A percentile compares a stretch with the other conserved stretches of the same genome.
phyloP scores from a whole-genome alignment of 495 filamentous ascomycete species.

The Margaritispora aquatica region DNA sequence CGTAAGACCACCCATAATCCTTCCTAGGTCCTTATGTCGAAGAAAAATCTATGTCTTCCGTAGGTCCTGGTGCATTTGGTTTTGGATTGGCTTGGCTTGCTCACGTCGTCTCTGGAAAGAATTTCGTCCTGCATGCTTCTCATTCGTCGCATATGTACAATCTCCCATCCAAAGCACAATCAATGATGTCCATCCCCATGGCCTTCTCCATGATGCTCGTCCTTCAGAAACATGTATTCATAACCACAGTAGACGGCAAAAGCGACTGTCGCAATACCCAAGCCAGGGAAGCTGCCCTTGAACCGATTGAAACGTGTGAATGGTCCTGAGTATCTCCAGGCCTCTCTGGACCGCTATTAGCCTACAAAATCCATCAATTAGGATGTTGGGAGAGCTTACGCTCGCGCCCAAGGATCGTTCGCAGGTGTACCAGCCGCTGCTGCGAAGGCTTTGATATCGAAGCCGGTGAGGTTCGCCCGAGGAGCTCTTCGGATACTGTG shows the following conservation, averaged over 20 bases:
- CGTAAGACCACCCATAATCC: no score
- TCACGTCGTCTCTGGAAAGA: no score
- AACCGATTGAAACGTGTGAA: slow-evolving; percentile 89
- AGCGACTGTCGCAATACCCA: slow-evolving; percentile 86
- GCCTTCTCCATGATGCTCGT: slow-evolving; percentile 59
- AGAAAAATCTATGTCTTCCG: no score
- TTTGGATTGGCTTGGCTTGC: no score
- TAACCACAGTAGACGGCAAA: slow-evolving; percentile 85
- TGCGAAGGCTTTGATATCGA: slow-evolving; percentile 69
- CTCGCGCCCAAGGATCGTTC: slow-evolving; percentile 73
- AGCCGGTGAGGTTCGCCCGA: slow-evolving; percentile 72
- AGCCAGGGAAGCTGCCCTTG: slow-evolving; percentile 74
- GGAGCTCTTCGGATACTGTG: slow-evolving; percentile 27
- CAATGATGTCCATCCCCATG: slow-evolving; percentile 37
- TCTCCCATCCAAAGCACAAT: not conserved
- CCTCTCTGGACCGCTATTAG: slow-evolving; percentile 54
- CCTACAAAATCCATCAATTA: not conserved
- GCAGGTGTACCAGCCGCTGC: slow-evolving; percentile 56
- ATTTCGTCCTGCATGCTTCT: not conserved
- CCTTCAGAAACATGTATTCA: slow-evolving; percentile 78
- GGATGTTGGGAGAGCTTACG: slow-evolving; percentile 4
- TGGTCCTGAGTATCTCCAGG: slow-evolving; percentile 87
- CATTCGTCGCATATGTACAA: slow-evolving; percentile 21
- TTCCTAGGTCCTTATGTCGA: no score
- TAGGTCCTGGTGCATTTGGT: no score